Evolutionary conservation across 805 yeast genomes (phyloP).

Genomic region (Starmerella asiatica): DNA sequence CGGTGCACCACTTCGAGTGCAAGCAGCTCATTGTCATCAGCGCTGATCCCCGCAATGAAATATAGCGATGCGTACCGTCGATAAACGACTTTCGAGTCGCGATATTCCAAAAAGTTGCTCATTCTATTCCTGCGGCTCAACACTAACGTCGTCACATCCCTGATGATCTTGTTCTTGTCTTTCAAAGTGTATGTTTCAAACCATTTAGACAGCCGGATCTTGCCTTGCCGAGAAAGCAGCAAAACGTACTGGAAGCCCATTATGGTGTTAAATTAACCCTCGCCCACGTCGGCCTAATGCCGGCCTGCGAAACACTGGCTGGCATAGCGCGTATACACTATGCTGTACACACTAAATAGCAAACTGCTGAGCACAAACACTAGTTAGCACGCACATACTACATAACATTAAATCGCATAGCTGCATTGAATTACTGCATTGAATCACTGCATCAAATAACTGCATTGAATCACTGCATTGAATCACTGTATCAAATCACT

Average conservation of each 20-base stretch:
- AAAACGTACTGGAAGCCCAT: conserved; percentile 74
- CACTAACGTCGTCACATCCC: conserved; percentile 76
- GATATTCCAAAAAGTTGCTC: conserved; percentile 88
- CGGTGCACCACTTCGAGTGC: conserved; percentile 81
- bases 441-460: too few relatives aligned
- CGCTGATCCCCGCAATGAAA: conserved; percentile 74
- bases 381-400: too few relatives aligned
- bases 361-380: too few relatives aligned
- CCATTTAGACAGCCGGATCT: conserved; percentile 89
- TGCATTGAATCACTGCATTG: too few relatives aligned
- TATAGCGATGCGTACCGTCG: conserved; percentile 87
- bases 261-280: too few relatives aligned
- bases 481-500: too few relatives aligned
- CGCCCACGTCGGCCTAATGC: too few relatives aligned
- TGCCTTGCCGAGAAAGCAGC: conserved; percentile 85
- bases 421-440: too few relatives aligned
- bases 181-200: conserved; percentile 69
- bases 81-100: conserved; percentile 73
- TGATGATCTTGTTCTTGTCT: conserved; percentile 69
- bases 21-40: conserved; percentile 72
- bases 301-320: too few relatives aligned
- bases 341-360: too few relatives aligned
- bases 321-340: too few relatives aligned
- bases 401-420: too few relatives aligned
- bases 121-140: conserved; percentile 78